Evolutionary conservation across 805 yeast genomes (phyloP).

Genomic region (Saccharomyces jurei): DNA sequence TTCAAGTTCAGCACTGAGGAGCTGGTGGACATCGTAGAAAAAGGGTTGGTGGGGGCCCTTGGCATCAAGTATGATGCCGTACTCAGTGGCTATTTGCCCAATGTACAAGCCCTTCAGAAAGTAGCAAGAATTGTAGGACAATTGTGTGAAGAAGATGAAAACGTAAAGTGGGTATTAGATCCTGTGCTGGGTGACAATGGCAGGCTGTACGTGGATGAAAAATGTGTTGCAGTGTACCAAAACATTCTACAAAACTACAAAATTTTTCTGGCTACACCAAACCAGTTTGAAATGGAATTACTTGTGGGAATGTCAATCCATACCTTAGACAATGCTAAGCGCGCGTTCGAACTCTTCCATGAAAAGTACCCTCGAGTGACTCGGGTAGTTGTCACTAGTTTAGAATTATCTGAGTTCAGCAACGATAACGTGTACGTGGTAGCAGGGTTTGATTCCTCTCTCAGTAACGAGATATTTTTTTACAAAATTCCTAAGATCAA

Average conservation of each 20-base stretch:
- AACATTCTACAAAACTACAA: slow-evolving; percentile 36
- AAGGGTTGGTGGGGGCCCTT: slow-evolving; percentile 46
- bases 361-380: slow-evolving; percentile 37
- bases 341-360: slow-evolving; percentile 38
- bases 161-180: slow-evolving; percentile 60
- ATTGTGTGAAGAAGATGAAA: slow-evolving; percentile 24
- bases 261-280: slow-evolving; percentile 56
- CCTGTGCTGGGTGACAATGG: slow-evolving; percentile 95
- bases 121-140: slow-evolving; percentile 37
- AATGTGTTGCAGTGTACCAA: slow-evolving; percentile 45
- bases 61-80: slow-evolving; percentile 53
- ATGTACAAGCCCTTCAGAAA: slow-evolving; percentile 43
- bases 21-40: slow-evolving; percentile 39
- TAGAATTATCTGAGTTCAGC: slow-evolving; percentile 19
- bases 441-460: not conserved
- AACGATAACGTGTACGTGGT: not conserved
- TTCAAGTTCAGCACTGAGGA: slow-evolving; percentile 38
- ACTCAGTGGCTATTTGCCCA: slow-evolving; percentile 75
- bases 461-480: not conserved
- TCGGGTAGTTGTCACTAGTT: slow-evolving; percentile 54
- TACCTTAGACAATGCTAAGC: slow-evolving; percentile 31
- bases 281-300: slow-evolving; percentile 65
- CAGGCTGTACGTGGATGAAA: slow-evolving; percentile 58
- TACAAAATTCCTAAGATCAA: slow-evolving; percentile 39
- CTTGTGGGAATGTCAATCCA: slow-evolving; percentile 41